Base-by-base conservation (phyloP, 106 monocot genomes). In the Dioscorea dumetorum region DNA sequence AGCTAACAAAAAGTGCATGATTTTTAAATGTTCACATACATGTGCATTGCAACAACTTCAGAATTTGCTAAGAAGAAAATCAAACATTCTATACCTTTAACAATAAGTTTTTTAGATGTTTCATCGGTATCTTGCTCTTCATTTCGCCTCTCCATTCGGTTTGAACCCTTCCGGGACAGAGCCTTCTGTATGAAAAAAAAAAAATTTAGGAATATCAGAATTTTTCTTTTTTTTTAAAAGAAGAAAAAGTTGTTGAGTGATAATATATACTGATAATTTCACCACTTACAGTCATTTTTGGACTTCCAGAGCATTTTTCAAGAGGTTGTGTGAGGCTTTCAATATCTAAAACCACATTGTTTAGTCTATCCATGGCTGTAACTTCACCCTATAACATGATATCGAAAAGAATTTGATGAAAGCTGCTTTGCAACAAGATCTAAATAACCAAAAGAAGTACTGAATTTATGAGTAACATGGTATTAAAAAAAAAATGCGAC, bases 301-400 rank as follows among this genome's bases (percentile, higher is more conserved):
- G 89, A 48, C 89, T 90, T 34, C 82, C 89, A 35, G 82, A 80
- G 70, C 82, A 79, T 67, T 78, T 90, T 49, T 85, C 82, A 58
- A 71, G 58, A 10, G 79, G 31, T 22, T 82, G 85, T 24, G 60
- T 73, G 41, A 85, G 77, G 77, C 65, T 82, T 34, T 85, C 89
- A 33, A 90, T 80, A 63, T 90, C 82, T 68, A 90, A 57, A n/a
- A 80, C 60, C 58, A 83, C 72, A 73, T 63, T 78, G 8, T 61
- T 73, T 50, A 32, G 51, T 63, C 65, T 76, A 32, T 85, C 82
- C 51, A 67, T 61, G 19, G 67, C 19, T 6, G 56, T 52, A 9
- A n/a, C 64, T 57, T 76, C 76, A 22, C 24, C 41, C 67, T 76
- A 67, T 62, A 1, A 62, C 24, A 62, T 62, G 24, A 21, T 41